Percentiles rank a stretch among this genome's conserved stretches.
These are phyloP conservation scores for Epichloe brachyelytri DNA, from an alignment of 2,329 filamentous ascomycete species.

Conservation along the genomic window DNA sequence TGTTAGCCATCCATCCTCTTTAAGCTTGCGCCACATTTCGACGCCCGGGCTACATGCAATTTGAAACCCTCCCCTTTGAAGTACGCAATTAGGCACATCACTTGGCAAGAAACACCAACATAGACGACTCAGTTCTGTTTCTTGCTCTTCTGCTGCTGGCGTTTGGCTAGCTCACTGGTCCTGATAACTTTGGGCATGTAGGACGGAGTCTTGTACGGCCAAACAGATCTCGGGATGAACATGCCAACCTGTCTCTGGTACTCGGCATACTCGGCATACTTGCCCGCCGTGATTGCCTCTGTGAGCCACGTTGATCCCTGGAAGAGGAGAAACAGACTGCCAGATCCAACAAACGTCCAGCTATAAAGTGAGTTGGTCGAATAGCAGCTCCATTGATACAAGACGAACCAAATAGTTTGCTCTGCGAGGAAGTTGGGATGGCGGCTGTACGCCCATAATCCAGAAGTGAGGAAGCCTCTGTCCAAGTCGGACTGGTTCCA, in stretches of 20 bases:
- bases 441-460: constrained; percentile 76
- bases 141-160: constrained; percentile 26
- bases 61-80: not conserved
- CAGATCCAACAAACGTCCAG: constrained; percentile 63
- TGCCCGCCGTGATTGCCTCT: constrained; percentile 63
- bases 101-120: not conserved
- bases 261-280: constrained; percentile 77
- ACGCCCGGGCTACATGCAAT: not conserved
- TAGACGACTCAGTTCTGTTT: constrained; percentile 18
- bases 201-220: constrained; percentile 28
- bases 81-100: not conserved
- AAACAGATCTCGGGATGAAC: constrained; percentile 55
- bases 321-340: constrained; percentile 66
- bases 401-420: constrained; percentile 74
- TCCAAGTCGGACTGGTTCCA: constrained; percentile 67
- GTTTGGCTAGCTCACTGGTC: constrained; percentile 37
- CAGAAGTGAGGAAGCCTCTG: constrained; percentile 73
- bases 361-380: constrained; percentile 58
- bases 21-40: not conserved
- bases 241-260: constrained; percentile 76
- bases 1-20: not conserved
- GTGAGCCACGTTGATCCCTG: constrained; percentile 83
- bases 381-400: constrained; percentile 83
- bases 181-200: constrained; percentile 33
- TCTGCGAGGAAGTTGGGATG: constrained; percentile 95